phyloP scores from a whole-genome alignment of 2,329 filamentous ascomycete species.

The Acrocalymma vagum region DNA sequence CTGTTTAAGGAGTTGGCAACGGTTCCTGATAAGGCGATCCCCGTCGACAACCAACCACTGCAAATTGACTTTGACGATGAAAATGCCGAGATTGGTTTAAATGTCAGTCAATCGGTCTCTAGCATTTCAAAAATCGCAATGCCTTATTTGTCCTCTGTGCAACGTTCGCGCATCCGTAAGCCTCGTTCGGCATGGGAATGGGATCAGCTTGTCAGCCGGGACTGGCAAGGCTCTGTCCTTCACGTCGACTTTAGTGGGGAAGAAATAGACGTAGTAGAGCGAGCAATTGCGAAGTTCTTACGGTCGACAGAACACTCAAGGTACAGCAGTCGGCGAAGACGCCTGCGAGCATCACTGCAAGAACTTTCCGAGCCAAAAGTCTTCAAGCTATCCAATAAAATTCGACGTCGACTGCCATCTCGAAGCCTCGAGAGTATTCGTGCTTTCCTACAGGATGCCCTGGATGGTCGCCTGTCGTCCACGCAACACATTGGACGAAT shows the following conservation, averaged over 20 bases:
- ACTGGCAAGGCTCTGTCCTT: constrained; percentile 39
- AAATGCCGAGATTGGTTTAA: constrained; percentile 29
- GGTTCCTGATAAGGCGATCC: constrained; percentile 16
- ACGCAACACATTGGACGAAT: constrained; percentile 35
- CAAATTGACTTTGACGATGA: constrained; percentile 25
- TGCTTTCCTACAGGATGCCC: constrained; percentile 42
- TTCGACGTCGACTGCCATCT: constrained; percentile 21
- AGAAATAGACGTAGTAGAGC: constrained; percentile 35
- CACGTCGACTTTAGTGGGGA: constrained; percentile 43
- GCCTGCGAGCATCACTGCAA: constrained; percentile 29
- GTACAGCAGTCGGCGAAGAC: constrained; percentile 26
- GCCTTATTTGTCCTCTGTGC: constrained; percentile 36
- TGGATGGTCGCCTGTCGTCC: constrained; percentile 25
- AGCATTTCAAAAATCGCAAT: constrained; percentile 2
- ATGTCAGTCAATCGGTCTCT: background rate
- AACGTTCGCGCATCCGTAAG: constrained; percentile 26
- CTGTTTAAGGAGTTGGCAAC: constrained; percentile 16
- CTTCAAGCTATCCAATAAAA: constrained; percentile 20
- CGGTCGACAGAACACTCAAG: constrained; percentile 3
- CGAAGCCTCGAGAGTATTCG: constrained; percentile 32
- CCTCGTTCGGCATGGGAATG: constrained; percentile 26
- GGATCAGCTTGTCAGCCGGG: constrained; percentile 27
- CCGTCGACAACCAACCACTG: constrained; percentile 25
- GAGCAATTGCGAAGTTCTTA: constrained; percentile 15
- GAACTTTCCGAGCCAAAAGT: constrained; percentile 31